phyloP scores from a whole-genome alignment of 257 asterid genomes.

The Lavandula angustifolia region DNA sequence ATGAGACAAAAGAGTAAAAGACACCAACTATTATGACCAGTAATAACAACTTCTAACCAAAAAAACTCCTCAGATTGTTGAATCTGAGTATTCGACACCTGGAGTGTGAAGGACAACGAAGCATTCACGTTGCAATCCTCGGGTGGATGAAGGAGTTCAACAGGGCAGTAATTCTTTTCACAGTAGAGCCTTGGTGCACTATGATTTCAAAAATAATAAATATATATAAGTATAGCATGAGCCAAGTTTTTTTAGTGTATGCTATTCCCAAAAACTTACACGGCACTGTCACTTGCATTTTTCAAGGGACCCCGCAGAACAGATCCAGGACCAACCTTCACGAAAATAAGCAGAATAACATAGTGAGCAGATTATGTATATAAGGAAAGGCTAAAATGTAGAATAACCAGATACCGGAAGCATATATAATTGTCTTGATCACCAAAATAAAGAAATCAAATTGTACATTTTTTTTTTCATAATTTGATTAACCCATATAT shows the following conservation, averaged over 20 bases:
- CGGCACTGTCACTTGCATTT: constrained; percentile 52
- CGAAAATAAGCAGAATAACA: constrained; percentile 26
- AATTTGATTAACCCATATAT: not conserved
- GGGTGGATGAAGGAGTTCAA: constrained; percentile 77
- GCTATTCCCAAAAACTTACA: constrained; percentile 46
- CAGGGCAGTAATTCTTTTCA: constrained; percentile 57
- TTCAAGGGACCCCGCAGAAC: constrained; percentile 68
- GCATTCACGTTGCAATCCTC: constrained; percentile 93
- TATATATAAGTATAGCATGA: constrained; percentile 14
- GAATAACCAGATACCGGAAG: constrained; percentile 21
- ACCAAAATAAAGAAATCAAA: not conserved
- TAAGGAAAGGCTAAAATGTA: constrained; percentile 13
- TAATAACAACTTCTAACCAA: constrained; percentile 42
- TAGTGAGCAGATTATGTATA: constrained; percentile 31
- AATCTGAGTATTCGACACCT: constrained; percentile 58
- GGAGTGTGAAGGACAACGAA: constrained; percentile 80
- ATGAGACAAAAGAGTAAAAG: constrained; percentile 27
- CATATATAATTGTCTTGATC: not conserved
- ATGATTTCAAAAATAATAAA: constrained; percentile 21
- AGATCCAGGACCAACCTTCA: constrained; percentile 91
- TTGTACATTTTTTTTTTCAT: not conserved
- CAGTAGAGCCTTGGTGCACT: constrained; percentile 66
- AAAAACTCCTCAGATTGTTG: constrained; percentile 43
- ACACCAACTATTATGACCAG: constrained; percentile 32
- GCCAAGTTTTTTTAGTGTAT: constrained; percentile 8